Base-by-base conservation (phyloP, 768 basidiomycete genomes). In the Auriculariales sp. region DNA sequence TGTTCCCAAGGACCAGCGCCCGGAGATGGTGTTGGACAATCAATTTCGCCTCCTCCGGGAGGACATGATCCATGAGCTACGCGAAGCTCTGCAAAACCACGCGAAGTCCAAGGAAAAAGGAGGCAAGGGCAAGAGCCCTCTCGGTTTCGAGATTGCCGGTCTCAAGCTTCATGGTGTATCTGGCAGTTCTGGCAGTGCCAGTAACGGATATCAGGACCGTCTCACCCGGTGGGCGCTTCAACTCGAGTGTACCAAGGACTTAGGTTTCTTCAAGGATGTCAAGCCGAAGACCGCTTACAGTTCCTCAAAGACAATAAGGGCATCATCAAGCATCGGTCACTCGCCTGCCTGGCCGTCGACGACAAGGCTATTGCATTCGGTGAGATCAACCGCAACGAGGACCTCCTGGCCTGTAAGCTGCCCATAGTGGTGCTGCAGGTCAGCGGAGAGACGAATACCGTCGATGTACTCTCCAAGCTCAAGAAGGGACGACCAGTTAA, bases 41-140 rank as follows among this genome's bases (percentile, higher is more conserved):
- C 78, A 78, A 47, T 83, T 79, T 58, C 72, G 82, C 7, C 65
- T 83, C 15, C 59, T 81, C 9, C 63, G 82, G 6, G 81, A 81
- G 54, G 80, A 79, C 46, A 77, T 79, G 74, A 48, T 81, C 2
- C 63, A 69, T 50, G 74, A 78, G 51, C 66, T 81, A 46, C 67
- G 67, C 22, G 79, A 81, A 10, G n/a, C n/a, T n/a, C n/a, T n/a
- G n/a, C n/a, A n/a, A n/a, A n/a, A n/a, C n/a, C n/a, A n/a, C n/a
- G n/a, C n/a, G n/a, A n/a, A n/a, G n/a, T n/a, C n/a, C n/a, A n/a
- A n/a, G n/a, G n/a, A n/a, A n/a, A n/a, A n/a, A n/a, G n/a, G n/a
- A n/a, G n/a, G n/a, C n/a, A n/a, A n/a, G n/a, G n/a, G n/a, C n/a
- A n/a, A n/a, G n/a, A n/a, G n/a, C n/a, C n/a, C n/a, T n/a, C n/a